Conservation (phyloP, 352 stramenopile species). For the Globisporangium polare region DNA sequence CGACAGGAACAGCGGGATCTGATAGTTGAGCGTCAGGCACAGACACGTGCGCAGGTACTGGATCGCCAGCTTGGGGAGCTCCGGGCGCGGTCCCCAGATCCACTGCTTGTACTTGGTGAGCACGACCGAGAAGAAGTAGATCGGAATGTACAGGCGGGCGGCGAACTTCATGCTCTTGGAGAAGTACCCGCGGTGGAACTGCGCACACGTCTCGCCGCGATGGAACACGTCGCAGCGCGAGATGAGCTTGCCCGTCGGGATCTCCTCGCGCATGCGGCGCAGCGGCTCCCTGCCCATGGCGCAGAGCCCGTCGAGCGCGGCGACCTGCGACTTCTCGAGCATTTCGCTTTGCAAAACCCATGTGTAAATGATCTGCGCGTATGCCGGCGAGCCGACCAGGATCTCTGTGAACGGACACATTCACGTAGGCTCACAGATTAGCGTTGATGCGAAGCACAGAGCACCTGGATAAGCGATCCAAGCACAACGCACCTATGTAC, state of each 20-base stretch:
- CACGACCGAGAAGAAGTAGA: constrained; percentile 53
- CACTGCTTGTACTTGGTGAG: constrained; percentile 58
- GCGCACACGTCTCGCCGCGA: constrained; percentile 29
- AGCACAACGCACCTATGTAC: constrained; percentile 38
- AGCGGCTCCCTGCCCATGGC: constrained; percentile 28
- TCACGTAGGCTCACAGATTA: not conserved
- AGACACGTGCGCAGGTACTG: constrained; percentile 56
- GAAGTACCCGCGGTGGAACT: constrained; percentile 48
- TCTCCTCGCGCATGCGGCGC: constrained; percentile 50
- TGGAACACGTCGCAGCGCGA: constrained; percentile 68
- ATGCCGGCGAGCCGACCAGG: constrained; percentile 28
- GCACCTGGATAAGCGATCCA: not conserved
- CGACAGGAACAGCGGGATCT: constrained; percentile 49
- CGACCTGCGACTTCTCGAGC: constrained; percentile 42
- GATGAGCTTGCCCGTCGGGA: constrained; percentile 29
- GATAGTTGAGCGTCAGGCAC: constrained; percentile 58
- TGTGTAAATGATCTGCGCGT: constrained; percentile 51
- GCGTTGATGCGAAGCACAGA: not conserved
- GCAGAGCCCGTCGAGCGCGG: constrained; percentile 48
- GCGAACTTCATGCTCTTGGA: constrained; percentile 33
- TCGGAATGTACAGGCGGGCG: constrained; percentile 53
- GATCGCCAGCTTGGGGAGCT: constrained; percentile 24
- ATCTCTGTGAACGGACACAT: constrained; percentile 28
- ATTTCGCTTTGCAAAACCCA: constrained; percentile 59
- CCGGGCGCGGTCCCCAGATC: constrained; percentile 50